Evolutionary conservation across 2,329 filamentous ascomycete genomes (phyloP), one percentile per base, ranked within the genome.

Genomic region (Paracorniculantispora psalliotae): DNA sequence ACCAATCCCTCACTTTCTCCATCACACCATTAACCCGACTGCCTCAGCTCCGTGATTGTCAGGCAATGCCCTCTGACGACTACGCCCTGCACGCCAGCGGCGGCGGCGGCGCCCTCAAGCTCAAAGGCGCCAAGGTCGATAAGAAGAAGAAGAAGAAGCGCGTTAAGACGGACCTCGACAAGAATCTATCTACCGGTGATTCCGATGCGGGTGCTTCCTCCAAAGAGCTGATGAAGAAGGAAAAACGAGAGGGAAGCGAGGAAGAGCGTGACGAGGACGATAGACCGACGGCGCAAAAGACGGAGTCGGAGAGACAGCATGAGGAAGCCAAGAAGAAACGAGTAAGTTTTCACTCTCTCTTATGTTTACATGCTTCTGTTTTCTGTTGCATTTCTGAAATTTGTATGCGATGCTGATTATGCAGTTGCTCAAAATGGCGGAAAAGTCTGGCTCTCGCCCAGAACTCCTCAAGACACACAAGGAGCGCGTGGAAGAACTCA

Each of bases 391-490:
- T n/a, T n/a, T n/a, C 8, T 21, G 25, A 30, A 12, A 46, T 19
- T 39, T n/a, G 19, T 13, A 15, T 19, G 19, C 19, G 25, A 57
- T 37, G 17, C 55, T 57, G 44, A 57, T 13, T 19, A 7, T 60
- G 62, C 65, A 94, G 91, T 78, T 97, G 67, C 85, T 94, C 66
- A 88, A 96, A 68, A 81, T 91, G 62, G 77, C 96, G 47, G 87
- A 89, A 69, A 75, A 78, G 3, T 78, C 79, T 2, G 75, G 75
- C 7, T 71, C 78, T 8, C 73, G 79, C 50, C 85, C 88, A 15
- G 92, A 97, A 71, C 88, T 96, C 17, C 84, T 93, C 65, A 97
- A 97, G 80, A 96, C 92, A 30, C 94, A 99, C 74, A 97, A 97
- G 72, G 90, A 99, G 77, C 86, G 91, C 12, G 93, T 99, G 46